Evolutionary conservation across 2,329 filamentous ascomycete genomes (phyloP), one percentile per base, ranked within the genome.

Genomic region (Ophiostoma himal-ulmi): DNA sequence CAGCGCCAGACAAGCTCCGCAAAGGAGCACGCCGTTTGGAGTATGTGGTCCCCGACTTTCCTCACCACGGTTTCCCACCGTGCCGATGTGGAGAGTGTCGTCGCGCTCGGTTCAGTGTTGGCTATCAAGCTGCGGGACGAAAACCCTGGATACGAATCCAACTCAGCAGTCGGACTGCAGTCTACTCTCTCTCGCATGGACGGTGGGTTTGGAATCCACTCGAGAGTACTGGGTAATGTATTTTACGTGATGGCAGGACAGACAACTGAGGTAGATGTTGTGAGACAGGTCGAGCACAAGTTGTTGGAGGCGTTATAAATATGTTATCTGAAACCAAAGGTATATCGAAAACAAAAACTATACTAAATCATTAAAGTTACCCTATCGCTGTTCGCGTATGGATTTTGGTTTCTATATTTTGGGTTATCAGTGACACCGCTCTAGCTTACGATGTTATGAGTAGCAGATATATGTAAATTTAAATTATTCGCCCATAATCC

Each of bases 31-130:
- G 17, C 2, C 8, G 57, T 60, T 4, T 60, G 57, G 57, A 60
- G 57, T 34, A 60, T 75, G 71, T 95, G 91, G 91, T 86, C 88
- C 0, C 82, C 82, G 0, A 77, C 79, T 0, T 85, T 93, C 37
- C 81, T 94, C 1, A 78, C 80, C 1, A 77, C 80, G 14, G 75
- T 94, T 1, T 93, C 90, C 5, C 80, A 75, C 20, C 75, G 83
- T 26, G 82, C 82, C 2, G 73, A 79, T 0, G 86, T 95, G 0
- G 82, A 86, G 2, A 86, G 89, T 8, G 86, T 90, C 0, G 91
- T 92, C 81, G 89, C 91, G 0, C 80, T 95, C 0, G 92, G 92
- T 0, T 91, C 87, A 2, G 90, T 95, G 0, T 81, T 95, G 13
- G 89, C 90, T 3, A 60, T 60, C 26, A 60, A 30, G 26, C 26